A percentile compares a stretch with the other conserved stretches of the same genome.
These are phyloP conservation scores for Akanthomyces muscarius DNA, from an alignment of 2,329 filamentous ascomycete genomes.

Conservation along the genomic window DNA sequence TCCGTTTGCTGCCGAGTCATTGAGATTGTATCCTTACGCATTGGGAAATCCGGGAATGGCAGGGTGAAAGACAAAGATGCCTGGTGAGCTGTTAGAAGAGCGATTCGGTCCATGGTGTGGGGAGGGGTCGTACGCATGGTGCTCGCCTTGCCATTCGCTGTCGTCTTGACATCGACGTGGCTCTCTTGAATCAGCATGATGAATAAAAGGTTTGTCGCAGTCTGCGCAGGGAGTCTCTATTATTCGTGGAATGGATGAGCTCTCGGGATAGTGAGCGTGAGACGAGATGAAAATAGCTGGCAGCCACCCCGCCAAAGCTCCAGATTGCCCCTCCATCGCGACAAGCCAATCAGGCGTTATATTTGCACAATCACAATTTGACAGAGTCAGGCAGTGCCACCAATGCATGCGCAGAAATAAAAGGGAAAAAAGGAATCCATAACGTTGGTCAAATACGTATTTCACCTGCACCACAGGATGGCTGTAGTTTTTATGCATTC, in stretches of 20 bases:
- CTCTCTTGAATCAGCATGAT: slow-evolving; percentile 53
- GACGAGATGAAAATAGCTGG: not conserved
- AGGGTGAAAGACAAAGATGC: slow-evolving; percentile 86
- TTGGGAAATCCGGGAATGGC: slow-evolving; percentile 80
- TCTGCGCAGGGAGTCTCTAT: no score
- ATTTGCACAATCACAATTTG: not conserved
- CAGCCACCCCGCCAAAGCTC: slow-evolving; percentile 5
- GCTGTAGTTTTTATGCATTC: no score
- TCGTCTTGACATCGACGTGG: slow-evolving; percentile 47
- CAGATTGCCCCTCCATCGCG: not conserved
- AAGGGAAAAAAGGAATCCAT: not conserved
- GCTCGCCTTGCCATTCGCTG: slow-evolving; percentile 50
- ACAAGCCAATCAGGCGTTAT: not conserved
- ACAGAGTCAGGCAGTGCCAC: not conserved
- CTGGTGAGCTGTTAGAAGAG: slow-evolving; percentile 41
- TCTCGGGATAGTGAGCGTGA: not conserved
- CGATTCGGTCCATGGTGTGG: not conserved
- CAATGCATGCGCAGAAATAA: not conserved
- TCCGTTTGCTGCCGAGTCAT: not conserved
- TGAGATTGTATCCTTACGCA: slow-evolving; percentile 51
- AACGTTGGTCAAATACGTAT: not conserved
- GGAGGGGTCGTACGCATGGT: slow-evolving; percentile 44
- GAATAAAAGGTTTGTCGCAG: not conserved
- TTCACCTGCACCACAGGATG: not conserved
- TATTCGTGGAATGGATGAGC: not conserved